A percentile compares a stretch with the other conserved stretches of the same genome.
phyloP scores from a whole-genome alignment of 257 asterid genomes.

The Eucommia ulmoides region DNA sequence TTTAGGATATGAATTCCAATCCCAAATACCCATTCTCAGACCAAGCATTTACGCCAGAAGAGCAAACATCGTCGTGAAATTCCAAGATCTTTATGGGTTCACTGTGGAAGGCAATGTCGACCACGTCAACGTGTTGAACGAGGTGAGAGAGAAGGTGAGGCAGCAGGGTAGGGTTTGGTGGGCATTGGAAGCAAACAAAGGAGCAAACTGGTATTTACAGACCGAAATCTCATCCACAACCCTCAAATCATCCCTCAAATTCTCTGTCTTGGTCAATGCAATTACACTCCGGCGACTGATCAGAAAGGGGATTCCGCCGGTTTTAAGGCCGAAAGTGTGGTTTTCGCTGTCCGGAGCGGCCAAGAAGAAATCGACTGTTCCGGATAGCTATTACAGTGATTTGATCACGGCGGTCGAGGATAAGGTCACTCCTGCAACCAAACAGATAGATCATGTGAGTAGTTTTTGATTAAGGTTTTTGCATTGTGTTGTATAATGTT shows the following conservation, averaged over 20 bases:
- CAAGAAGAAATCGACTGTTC: conserved; percentile 93
- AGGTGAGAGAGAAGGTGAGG: conserved; percentile 93
- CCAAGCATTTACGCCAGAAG: conserved; percentile 88
- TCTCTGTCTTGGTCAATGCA: conserved; percentile 71
- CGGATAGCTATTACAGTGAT: conserved; percentile 85
- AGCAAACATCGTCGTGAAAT: conserved; percentile 84
- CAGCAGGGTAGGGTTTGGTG: conserved; percentile 93
- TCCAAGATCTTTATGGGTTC: conserved; percentile 91
- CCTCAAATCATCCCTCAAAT: conserved; percentile 62
- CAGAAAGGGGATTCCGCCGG: conserved; percentile 92
- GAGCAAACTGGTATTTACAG: conserved; percentile 77
- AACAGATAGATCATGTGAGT: conserved; percentile 96
- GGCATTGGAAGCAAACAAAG: conserved; percentile 83
- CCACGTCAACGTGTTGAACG: conserved; percentile 95
- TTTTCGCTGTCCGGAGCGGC: conserved; percentile 90
- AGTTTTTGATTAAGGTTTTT: conserved; percentile 1
- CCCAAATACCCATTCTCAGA: conserved; percentile 59
- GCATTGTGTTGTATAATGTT: no score
- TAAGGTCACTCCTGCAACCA: conserved; percentile 86
- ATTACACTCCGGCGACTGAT: conserved; percentile 79
- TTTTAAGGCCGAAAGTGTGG: conserved; percentile 90
- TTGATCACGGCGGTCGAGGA: conserved; percentile 59
- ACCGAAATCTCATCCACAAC: conserved; percentile 41
- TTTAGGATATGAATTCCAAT: conserved; percentile 52
- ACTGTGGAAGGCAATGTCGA: conserved; percentile 96